Evolutionary conservation across 1,139 yeast genomes (phyloP).

Genomic region (Nakaseomyces bracarensis): DNA sequence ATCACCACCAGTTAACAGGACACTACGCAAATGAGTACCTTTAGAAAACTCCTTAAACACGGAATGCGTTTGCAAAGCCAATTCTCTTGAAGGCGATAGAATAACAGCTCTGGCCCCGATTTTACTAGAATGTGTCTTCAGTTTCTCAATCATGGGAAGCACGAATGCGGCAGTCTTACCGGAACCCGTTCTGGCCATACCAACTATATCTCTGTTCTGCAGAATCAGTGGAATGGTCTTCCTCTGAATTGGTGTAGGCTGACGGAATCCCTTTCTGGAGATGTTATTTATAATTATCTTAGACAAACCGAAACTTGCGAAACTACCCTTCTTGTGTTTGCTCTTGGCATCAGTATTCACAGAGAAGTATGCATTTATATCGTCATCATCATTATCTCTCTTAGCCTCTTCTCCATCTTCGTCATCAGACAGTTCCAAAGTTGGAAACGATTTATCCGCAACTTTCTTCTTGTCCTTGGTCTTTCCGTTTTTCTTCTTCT

Average conservation of each 20-base stretch:
- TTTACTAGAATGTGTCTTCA: slow-evolving; percentile 75
- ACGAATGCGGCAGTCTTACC: slow-evolving; percentile 98
- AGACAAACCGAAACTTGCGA: slow-evolving; percentile 84
- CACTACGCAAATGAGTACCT: slow-evolving; percentile 76
- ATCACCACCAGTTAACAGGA: slow-evolving; percentile 91
- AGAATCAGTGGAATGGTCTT: slow-evolving; percentile 86
- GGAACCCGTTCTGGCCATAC: slow-evolving; percentile 98
- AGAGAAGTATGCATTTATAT: slow-evolving; percentile 39
- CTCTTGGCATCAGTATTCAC: slow-evolving; percentile 35
- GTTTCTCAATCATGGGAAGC: slow-evolving; percentile 81
- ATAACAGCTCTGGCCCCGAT: slow-evolving; percentile 87
- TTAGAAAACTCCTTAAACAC: slow-evolving; percentile 82
- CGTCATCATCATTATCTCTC: slow-evolving; percentile 41
- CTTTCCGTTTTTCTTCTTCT: slow-evolving; percentile 12
- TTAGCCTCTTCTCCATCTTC: slow-evolving; percentile 35
- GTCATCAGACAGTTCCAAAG: slow-evolving; percentile 59
- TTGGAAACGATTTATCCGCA: slow-evolving; percentile 42
- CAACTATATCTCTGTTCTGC: slow-evolving; percentile 89
- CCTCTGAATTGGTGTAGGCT: slow-evolving; percentile 96
- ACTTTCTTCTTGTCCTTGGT: slow-evolving; percentile 13
- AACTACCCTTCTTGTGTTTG: slow-evolving; percentile 72
- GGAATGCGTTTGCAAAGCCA: slow-evolving; percentile 85
- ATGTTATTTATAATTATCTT: slow-evolving; percentile 63
- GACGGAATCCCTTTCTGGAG: slow-evolving; percentile 77
- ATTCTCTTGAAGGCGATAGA: slow-evolving; percentile 76